These are phyloP conservation scores for Phytopythium sindhum DNA, from an alignment of 352 stramenopile genomes.

Conservation along the genomic window DNA sequence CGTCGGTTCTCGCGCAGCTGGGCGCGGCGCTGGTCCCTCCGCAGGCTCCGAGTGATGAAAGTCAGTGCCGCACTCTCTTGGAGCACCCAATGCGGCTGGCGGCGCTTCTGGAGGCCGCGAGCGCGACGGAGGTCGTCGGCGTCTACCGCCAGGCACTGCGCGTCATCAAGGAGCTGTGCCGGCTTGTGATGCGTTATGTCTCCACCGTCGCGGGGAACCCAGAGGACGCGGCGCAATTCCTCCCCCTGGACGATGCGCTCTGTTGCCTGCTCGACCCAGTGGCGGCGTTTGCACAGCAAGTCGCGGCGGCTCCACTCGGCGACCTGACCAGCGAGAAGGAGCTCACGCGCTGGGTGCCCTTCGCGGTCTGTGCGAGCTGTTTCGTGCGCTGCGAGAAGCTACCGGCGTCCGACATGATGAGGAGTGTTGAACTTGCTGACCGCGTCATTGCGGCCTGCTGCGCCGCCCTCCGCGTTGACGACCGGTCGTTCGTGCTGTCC, in stretches of 20 bases:
- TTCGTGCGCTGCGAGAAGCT: slow-evolving; percentile 28
- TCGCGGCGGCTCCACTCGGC: neutral
- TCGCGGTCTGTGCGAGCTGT: slow-evolving; percentile 28
- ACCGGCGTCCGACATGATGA: slow-evolving; percentile 21
- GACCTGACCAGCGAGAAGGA: slow-evolving; percentile 8
- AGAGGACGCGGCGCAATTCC: slow-evolving; percentile 8
- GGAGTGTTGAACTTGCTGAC: slow-evolving; percentile 16
- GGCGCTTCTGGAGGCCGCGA: slow-evolving; percentile 5
- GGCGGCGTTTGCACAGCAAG: slow-evolving; percentile 12
- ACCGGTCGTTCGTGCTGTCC: slow-evolving; percentile 18
- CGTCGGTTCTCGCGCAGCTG: slow-evolving; percentile 11
- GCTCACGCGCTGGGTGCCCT: slow-evolving; percentile 36
- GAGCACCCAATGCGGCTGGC: slow-evolving; percentile 11
- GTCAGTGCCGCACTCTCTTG: neutral
- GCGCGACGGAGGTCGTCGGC: slow-evolving; percentile 9
- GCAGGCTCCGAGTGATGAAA: neutral
- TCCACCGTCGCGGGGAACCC: slow-evolving; percentile 7
- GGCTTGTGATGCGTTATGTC: slow-evolving; percentile 17
- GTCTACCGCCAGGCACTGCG: slow-evolving; percentile 2
- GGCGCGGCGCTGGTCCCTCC: neutral
- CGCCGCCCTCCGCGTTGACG: slow-evolving; percentile 6
- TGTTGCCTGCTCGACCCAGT: slow-evolving; percentile 26
- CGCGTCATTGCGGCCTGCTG: slow-evolving; percentile 21
- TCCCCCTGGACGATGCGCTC: slow-evolving; percentile 27
- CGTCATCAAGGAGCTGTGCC: slow-evolving; percentile 32